Evolutionary conservation across 768 basidiomycete genomes (phyloP), one percentile per base, ranked within the genome.

Genomic region (Mycena leptocephala): DNA sequence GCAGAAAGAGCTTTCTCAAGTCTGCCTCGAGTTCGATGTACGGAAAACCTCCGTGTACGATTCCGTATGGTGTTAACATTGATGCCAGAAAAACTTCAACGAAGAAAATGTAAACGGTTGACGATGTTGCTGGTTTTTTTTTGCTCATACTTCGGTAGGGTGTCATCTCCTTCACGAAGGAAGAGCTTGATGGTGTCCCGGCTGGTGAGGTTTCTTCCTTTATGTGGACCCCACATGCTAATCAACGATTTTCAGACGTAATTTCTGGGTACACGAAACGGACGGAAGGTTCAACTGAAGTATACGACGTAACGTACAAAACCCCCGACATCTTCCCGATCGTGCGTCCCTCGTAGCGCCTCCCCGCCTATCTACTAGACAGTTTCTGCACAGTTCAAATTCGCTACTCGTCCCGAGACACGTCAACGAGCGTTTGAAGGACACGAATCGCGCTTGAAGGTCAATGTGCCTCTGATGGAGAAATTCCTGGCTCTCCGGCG

Each of bases 131-230:
- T 26, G 32, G 16, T 41, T 62, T 14, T 8, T 39, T 28, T 46
- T 63, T 10, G 46, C 67, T 43, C 48, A 80, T 26, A 26, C 48
- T 59, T 24, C 0, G 37, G 22, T 72, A 95, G 94, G 92, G 89
- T 28, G 83, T 85, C 32, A 86, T 95, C 59, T 86, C 88, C 5
- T 95, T 96, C 80, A 95, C 93, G 0, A 85, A 84, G 33, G 92
- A 95, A 76, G 94, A 96, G 80, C 89, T 97, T 53, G 92, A 93
- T 67, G 96, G 96, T 35, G 93, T 97, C 28, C 95, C 95, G 1
- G 86, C 88, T 30, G n/a, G n/a, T n/a, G n/a, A n/a, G n/a, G n/a
- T n/a, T n/a, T n/a, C n/a, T n/a, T n/a, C n/a, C n/a, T n/a, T n/a
- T n/a, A n/a, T n/a, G n/a, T n/a, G n/a, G n/a, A n/a, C n/a, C n/a